Percentiles rank a stretch among this genome's conserved stretches.
Evolutionary conservation across 768 basidiomycete species (phyloP).

Genomic region (Aureoboletus auriporus): DNA sequence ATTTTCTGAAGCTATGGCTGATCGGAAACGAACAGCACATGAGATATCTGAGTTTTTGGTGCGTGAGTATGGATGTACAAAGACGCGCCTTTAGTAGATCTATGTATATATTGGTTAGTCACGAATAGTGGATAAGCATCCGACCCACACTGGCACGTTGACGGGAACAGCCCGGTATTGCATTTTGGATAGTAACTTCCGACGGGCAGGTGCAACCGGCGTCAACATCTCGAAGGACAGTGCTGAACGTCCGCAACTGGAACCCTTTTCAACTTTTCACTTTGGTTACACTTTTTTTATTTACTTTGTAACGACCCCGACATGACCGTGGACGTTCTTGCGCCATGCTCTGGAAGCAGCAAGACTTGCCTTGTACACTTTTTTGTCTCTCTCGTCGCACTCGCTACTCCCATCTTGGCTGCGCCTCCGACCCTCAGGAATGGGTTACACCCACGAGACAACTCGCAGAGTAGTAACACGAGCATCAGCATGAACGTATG

Average conservation of each 20-base stretch:
- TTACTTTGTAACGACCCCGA: not conserved
- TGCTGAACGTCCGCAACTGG: too few species aligned
- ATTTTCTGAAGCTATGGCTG: not conserved
- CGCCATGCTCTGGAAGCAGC: slow-evolving; percentile 7
- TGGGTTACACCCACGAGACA: not conserved
- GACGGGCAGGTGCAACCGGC: too few species aligned
- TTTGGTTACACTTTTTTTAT: too few species aligned
- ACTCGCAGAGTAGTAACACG: not conserved
- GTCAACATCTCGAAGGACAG: too few species aligned
- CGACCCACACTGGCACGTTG: too few species aligned
- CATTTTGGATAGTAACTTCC: not conserved
- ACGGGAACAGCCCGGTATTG: slow-evolving; percentile 1
- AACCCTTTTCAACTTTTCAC: slow-evolving; percentile 5
- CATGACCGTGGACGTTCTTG: too few species aligned
- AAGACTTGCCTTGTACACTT: not conserved
- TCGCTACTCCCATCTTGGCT: slow-evolving; percentile 7
- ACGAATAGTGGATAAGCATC: not conserved
- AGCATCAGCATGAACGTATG: slow-evolving; percentile 20
- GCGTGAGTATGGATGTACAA: slow-evolving; percentile 7
- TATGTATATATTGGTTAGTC: not conserved
- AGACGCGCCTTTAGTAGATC: slow-evolving; percentile 3
- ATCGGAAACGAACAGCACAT: slow-evolving; percentile 11
- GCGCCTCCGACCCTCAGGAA: not conserved
- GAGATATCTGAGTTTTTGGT: slow-evolving; percentile 26
- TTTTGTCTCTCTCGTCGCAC: not conserved